Evolutionary conservation across 163 green algal species (phyloP).

Genomic region (Chlamydomonas reinhardtii): DNA sequence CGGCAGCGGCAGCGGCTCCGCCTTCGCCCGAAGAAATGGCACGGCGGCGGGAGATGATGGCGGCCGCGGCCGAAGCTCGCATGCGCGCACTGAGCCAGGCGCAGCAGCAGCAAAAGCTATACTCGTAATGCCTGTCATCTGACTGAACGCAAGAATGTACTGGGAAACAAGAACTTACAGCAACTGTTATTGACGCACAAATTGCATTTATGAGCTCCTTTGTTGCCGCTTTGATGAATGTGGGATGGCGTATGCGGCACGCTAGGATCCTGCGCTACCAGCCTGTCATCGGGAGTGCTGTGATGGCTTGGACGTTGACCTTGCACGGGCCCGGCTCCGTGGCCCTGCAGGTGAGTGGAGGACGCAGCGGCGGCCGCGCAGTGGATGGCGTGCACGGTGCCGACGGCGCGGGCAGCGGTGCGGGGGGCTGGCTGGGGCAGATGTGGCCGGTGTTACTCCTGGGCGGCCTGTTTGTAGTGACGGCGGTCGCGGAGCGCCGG

Average conservation of each 20-base stretch:
- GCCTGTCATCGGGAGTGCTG: too few relatives aligned
- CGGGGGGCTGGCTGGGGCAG: not conserved
- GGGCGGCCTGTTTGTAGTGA: constrained; percentile 1
- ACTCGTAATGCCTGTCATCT: constrained; percentile 50
- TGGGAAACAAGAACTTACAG: not conserved
- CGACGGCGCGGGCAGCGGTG: not conserved
- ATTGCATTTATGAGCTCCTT: not conserved
- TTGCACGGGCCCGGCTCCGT: too few relatives aligned
- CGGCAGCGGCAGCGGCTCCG: constrained; percentile 29
- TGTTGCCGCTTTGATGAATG: not conserved
- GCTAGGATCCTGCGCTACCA: too few relatives aligned
- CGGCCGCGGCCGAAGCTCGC: constrained; percentile 84
- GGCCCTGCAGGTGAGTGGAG: not conserved
- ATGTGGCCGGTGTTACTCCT: constrained; percentile 27
- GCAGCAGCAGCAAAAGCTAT: constrained; percentile 78
- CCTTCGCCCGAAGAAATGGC: constrained; percentile 60
- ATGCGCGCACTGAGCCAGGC: constrained; percentile 74
- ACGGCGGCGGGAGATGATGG: constrained; percentile 74
- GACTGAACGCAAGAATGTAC: too few relatives aligned
- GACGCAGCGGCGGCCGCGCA: not conserved
- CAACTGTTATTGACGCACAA: not conserved
- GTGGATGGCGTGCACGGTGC: not conserved
- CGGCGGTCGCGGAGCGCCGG: constrained; percentile 1
- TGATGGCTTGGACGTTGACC: too few relatives aligned
- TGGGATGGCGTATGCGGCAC: too few relatives aligned